phyloP scores from a whole-genome alignment of 495 filamentous ascomycete genomes.

The Penicillium crystallinum region DNA sequence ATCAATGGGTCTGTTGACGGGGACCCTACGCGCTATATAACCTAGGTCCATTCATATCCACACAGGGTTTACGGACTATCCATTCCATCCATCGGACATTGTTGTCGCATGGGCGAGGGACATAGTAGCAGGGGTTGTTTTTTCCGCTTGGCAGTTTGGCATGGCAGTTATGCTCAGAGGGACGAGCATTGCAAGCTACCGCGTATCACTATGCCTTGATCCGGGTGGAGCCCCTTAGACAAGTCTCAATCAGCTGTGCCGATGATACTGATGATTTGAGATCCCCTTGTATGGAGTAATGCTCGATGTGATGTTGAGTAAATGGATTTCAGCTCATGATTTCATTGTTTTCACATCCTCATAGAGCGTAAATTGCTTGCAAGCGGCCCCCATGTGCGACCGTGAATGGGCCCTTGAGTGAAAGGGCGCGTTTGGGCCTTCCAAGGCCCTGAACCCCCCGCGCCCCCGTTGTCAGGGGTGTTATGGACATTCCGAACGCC shows the following conservation, averaged over 20 bases:
- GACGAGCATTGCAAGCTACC: neutral
- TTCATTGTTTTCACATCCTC: no score
- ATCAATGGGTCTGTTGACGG: neutral
- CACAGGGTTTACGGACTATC: constrained; percentile 18
- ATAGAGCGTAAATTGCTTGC: no score
- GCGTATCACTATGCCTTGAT: neutral
- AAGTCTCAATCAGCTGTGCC: neutral
- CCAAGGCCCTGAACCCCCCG: neutral
- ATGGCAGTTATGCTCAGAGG: neutral
- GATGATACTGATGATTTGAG: no score
- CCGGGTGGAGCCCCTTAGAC: neutral
- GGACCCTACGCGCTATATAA: constrained; percentile 17
- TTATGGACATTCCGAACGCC: constrained; percentile 21
- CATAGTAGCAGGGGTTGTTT: constrained; percentile 1
- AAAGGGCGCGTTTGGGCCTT: neutral
- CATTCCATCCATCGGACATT: constrained; percentile 19
- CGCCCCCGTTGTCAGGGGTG: constrained; percentile 14
- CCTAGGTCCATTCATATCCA: neutral
- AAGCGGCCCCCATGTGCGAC: no score
- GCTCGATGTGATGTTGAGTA: no score
- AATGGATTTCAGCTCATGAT: no score
- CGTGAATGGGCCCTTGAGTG: no score
- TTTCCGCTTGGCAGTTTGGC: constrained; percentile 1
- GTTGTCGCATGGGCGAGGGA: constrained; percentile 14
- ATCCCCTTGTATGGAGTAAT: no score